A percentile compares a stretch with the other conserved stretches of the same genome.
These are phyloP conservation scores for Acrocalymma vagum DNA, from an alignment of 2,329 filamentous ascomycete species.

Conservation along the genomic window DNA sequence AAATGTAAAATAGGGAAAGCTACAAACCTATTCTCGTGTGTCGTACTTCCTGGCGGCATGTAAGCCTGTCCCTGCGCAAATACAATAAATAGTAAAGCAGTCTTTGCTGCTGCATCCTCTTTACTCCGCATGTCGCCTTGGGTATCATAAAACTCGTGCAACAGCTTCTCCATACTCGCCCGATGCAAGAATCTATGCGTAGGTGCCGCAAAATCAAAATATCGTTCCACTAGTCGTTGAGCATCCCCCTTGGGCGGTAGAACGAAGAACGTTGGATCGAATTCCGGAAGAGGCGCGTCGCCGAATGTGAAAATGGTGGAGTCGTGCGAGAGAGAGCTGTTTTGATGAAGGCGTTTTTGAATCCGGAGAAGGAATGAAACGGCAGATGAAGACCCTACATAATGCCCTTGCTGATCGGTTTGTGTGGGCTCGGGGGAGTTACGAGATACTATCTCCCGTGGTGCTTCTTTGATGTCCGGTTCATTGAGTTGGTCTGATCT, in stretches of 20 bases:
- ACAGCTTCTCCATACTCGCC: conserved; percentile 57
- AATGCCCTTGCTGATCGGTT: conserved; percentile 58
- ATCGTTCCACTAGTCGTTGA: conserved; percentile 58
- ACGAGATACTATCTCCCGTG: conserved; percentile 39
- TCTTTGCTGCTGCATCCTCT: conserved; percentile 52
- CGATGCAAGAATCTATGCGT: conserved; percentile 68
- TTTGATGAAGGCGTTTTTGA: conserved; percentile 58
- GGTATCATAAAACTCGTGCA: conserved; percentile 58
- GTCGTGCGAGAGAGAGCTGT: conserved; percentile 45
- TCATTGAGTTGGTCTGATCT: conserved; percentile 20
- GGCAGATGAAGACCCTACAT: conserved; percentile 58
- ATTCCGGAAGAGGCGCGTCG: conserved; percentile 58
- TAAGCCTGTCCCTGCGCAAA: conserved; percentile 62
- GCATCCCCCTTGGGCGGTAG: conserved; percentile 53
- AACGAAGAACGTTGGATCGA: conserved; percentile 54
- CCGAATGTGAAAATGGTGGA: conserved; percentile 61
- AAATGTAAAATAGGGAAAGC: background rate
- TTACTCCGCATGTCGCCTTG: conserved; percentile 50
- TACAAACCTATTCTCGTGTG: conserved; percentile 34
- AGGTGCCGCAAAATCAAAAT: conserved; percentile 68
- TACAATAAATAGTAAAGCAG: conserved; percentile 61
- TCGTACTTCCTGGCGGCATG: conserved; percentile 38
- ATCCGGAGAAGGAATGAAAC: conserved; percentile 61
- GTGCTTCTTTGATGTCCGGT: conserved; percentile 19
- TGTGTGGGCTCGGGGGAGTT: conserved; percentile 57